Evolutionary conservation across 2,329 filamentous ascomycete species (phyloP).

Genomic region (Monosporascus sp.): DNA sequence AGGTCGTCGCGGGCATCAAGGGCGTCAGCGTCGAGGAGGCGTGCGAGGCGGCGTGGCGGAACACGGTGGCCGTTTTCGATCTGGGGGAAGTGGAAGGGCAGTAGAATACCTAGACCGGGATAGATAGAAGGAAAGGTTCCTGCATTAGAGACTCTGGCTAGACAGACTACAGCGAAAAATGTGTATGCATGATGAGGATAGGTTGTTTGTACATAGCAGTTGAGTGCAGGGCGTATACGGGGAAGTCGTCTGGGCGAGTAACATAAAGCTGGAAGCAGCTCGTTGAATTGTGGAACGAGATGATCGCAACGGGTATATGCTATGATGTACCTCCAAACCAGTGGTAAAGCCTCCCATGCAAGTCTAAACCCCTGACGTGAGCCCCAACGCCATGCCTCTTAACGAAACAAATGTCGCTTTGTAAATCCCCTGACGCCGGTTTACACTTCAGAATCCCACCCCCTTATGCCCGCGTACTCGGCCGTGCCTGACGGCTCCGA

Average conservation of each 20-base stretch:
- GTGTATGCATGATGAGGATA: too few species aligned
- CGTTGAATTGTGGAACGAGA: too few species aligned
- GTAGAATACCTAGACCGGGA: neutral
- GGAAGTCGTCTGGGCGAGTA: too few species aligned
- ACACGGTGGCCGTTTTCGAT: conserved; percentile 75
- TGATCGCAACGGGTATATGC: too few species aligned
- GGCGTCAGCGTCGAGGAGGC: conserved; percentile 74
- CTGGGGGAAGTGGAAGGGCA: conserved; percentile 42
- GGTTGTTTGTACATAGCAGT: too few species aligned
- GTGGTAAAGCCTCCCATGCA: too few species aligned
- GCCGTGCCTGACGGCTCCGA: conserved; percentile 63
- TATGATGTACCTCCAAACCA: too few species aligned
- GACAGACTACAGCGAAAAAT: too few species aligned
- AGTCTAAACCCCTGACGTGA: too few species aligned
- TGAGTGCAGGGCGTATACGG: too few species aligned
- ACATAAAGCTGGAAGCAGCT: too few species aligned
- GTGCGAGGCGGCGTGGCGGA: conserved; percentile 78
- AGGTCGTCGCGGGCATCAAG: conserved; percentile 82
- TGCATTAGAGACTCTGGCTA: too few species aligned
- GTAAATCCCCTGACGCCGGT: conserved; percentile 3
- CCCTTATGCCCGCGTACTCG: conserved; percentile 56
- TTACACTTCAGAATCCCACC: conserved; percentile 38
- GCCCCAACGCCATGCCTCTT: neutral
- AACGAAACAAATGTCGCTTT: neutral
- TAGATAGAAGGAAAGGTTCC: neutral